Conservation (phyloP, 1,284 basidiomycete genomes). For the Moesziomyces globuligerus region DNA sequence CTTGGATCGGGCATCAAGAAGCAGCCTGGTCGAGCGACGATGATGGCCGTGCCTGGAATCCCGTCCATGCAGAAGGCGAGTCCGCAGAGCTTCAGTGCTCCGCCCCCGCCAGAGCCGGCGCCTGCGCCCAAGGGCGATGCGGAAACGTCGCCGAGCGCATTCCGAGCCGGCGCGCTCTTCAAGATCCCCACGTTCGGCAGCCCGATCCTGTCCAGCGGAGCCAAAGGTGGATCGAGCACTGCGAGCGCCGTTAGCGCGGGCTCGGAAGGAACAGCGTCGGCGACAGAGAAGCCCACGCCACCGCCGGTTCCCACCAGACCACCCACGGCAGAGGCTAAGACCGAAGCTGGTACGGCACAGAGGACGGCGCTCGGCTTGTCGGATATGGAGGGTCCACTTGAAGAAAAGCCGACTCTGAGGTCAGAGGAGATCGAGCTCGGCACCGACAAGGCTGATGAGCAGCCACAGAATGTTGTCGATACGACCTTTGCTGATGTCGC, state of each 20-base stretch:
- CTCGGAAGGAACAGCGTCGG: neutral
- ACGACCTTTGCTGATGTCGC: conserved; percentile 22
- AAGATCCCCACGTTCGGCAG: conserved; percentile 44
- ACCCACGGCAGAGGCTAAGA: neutral
- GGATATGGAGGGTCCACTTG: conserved; percentile 3
- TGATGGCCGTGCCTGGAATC: conserved; percentile 63
- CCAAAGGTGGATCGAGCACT: neutral
- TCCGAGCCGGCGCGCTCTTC: conserved; percentile 36
- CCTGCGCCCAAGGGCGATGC: conserved; percentile 7
- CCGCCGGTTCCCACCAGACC: conserved; percentile 12
- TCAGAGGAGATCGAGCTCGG: too few species aligned
- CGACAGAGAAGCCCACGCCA: neutral
- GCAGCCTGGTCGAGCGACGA: conserved; percentile 54
- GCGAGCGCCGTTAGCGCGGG: neutral
- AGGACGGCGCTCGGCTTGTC: conserved; percentile 17
- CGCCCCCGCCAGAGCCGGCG: conserved; percentile 13
- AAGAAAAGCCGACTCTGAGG: neutral
- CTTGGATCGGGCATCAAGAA: conserved; percentile 43
- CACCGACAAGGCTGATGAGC: neutral
- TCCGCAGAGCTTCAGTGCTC: conserved; percentile 57
- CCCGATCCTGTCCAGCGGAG: conserved; percentile 11
- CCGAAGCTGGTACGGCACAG: neutral
- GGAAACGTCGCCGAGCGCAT: conserved; percentile 29
- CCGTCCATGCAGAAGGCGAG: conserved; percentile 52
- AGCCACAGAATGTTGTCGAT: neutral